Base-by-base conservation (phyloP, 805 yeast species). In the Yueomyces sinensis region DNA sequence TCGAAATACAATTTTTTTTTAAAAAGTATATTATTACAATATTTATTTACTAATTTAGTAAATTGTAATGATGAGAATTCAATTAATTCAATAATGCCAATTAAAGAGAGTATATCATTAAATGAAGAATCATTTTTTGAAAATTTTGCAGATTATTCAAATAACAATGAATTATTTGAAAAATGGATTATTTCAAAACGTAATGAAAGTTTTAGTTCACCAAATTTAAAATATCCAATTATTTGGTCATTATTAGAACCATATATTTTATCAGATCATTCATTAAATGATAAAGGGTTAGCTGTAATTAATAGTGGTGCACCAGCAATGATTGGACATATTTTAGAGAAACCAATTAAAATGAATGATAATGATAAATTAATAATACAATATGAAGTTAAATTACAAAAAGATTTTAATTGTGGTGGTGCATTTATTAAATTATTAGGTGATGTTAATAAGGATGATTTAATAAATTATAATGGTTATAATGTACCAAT, bases 381-480 rank as follows among this genome's bases (percentile, higher is more conserved):
- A 42, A 94, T 87, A 5, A 60, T 84, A 27, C 96, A 87, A 59
- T 87, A 83, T 57, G 96, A 87, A 58, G 82, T 83, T 37, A 86
- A 86, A 59, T 60, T 77, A 31, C 95, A 87, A 61, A 65, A 78
- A 30, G 83, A 82, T 5, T 61, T 86, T 37, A 65, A 65, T 29
- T 87, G 96, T 58, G 94, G 94, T 31, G 96, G 96, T 37, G 89
- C 93, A 1, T 87, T 87, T 59, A 55, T 87, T 44, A 87, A 87
- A 63, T 62, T 87, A 29, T 58, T 84, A 36, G 18, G 20, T 13
- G 28, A 32, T 15, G n/a, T 33, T 49, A 54, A 54, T 2, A 56
- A 58, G 6, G 68, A 63, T 4, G 16, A 31, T 13, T 44, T 54
- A 4, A 50, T 56, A 11, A 41, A 58, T 30, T 50, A 58, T 17